A percentile compares a stretch with the other conserved stretches of the same genome.
Conservation (phyloP, 306 rosid species). For the Acacia melanoxylon region DNA sequence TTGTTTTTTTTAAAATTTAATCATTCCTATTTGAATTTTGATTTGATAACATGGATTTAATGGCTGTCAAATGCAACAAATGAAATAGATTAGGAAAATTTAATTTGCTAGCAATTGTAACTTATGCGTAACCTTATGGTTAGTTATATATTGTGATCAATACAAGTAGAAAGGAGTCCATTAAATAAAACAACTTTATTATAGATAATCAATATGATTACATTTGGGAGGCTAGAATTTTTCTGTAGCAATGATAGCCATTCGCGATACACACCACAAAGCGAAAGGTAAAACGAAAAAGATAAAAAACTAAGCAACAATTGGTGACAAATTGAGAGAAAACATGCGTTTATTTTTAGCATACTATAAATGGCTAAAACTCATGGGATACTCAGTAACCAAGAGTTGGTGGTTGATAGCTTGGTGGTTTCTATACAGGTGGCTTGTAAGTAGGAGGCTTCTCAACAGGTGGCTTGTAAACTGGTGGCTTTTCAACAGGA, state of each 20-base stretch:
- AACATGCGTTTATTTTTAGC: neutral
- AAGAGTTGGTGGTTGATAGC: neutral
- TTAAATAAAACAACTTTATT: neutral
- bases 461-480: no score
- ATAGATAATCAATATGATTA: neutral
- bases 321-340: neutral
- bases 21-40: neutral
- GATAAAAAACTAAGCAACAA: neutral
- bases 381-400: neutral
- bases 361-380: neutral
- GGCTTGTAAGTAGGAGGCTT: no score
- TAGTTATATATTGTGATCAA: neutral
- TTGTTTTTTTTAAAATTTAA: neutral
- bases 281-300: neutral
- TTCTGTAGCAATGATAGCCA: neutral
- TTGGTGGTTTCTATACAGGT: no score
- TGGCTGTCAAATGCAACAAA: neutral
- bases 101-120: neutral
- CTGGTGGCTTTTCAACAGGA: neutral
- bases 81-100: neutral
- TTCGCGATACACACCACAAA: neutral
- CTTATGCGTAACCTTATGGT: neutral
- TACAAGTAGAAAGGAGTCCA: neutral
- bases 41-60: neutral
- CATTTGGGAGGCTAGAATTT: neutral